A percentile compares a stretch with the other conserved stretches of the same genome.
phyloP scores from a whole-genome alignment of 176 grass and related monocot genomes.

The Poa annua region DNA sequence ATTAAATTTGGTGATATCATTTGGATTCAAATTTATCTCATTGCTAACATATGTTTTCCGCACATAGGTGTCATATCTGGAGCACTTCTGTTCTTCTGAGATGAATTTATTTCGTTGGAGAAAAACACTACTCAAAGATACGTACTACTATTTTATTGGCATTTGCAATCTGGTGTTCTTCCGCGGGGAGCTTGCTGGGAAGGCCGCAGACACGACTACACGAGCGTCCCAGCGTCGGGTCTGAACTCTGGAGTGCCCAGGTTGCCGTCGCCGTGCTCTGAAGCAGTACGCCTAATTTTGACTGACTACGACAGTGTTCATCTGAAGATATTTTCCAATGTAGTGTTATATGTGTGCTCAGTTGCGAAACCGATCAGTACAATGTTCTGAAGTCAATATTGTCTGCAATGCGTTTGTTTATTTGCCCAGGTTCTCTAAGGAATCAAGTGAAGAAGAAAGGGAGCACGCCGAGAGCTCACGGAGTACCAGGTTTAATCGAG shows the following conservation, averaged over 20 bases:
- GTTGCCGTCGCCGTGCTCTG: too few relatives aligned
- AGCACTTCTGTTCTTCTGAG: slow-evolving; percentile 82
- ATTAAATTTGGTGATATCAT: too few relatives aligned
- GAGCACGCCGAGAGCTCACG: slow-evolving; percentile 78
- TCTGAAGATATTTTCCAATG: neutral
- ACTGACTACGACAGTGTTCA: neutral
- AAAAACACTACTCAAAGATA: slow-evolving; percentile 71
- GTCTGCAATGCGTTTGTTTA: neutral
- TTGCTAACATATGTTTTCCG: neutral
- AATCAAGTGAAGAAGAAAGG: slow-evolving; percentile 75
- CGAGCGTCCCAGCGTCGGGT: too few relatives aligned
- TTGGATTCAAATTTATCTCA: neutral
- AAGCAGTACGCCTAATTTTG: too few relatives aligned
- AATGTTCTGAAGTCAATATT: neutral
- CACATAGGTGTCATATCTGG: slow-evolving; percentile 90
- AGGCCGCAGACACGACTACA: too few relatives aligned
- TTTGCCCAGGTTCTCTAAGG: slow-evolving; percentile 72
- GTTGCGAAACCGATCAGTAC: neutral
- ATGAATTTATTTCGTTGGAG: slow-evolving; percentile 74
- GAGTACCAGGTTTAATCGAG: slow-evolving; percentile 61
- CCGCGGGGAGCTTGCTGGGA: too few relatives aligned
- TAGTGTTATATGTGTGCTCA: neutral
- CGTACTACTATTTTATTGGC: neutral
- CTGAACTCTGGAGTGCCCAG: too few relatives aligned
- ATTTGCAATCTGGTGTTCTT: too few relatives aligned